phyloP scores from a whole-genome alignment of 2,329 filamentous ascomycete genomes.

The Aquanectria penicillioides region DNA sequence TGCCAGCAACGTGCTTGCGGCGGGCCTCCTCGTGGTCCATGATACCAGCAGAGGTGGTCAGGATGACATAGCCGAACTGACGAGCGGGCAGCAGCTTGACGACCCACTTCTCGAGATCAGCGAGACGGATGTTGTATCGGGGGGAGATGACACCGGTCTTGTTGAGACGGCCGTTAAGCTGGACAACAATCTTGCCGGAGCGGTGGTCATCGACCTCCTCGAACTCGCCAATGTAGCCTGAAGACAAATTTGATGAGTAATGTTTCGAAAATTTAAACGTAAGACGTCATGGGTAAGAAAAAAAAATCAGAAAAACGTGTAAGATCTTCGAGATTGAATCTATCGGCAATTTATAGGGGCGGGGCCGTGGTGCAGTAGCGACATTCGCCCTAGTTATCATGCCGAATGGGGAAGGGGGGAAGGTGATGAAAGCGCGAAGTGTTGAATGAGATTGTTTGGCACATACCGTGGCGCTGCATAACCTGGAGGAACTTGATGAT shows the following conservation, averaged over 20 bases:
- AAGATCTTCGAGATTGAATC: conserved; percentile 89
- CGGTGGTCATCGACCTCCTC: conserved; percentile 99
- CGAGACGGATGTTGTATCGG: conserved; percentile 98
- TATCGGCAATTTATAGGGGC: conserved; percentile 99
- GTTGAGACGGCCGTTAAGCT: conserved; percentile 99
- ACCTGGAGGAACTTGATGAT: conserved; percentile 99
- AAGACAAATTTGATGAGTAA: conserved; percentile 62
- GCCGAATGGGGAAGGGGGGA: conserved; percentile 70
- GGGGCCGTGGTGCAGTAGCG: conserved; percentile 80
- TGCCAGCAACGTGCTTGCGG: conserved; percentile 98
- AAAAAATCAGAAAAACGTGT: conserved; percentile 83
- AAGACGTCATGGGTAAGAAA: conserved; percentile 74
- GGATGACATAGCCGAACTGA: conserved; percentile 99
- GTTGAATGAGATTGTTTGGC: neutral
- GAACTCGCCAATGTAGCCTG: conserved; percentile 99
- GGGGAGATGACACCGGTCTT: conserved; percentile 99
- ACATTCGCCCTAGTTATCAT: conserved; percentile 99
- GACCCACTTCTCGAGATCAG: conserved; percentile 99
- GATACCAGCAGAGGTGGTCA: conserved; percentile 98
- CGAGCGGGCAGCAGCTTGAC: conserved; percentile 98
- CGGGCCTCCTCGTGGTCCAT: conserved; percentile 99
- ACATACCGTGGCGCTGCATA: conserved; percentile 99
- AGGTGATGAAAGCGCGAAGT: neutral
- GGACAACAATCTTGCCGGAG: conserved; percentile 99
- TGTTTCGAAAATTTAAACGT: conserved; percentile 98